phyloP scores from a whole-genome alignment of 495 filamentous ascomycete species.

The Ascobolus immersus region DNA sequence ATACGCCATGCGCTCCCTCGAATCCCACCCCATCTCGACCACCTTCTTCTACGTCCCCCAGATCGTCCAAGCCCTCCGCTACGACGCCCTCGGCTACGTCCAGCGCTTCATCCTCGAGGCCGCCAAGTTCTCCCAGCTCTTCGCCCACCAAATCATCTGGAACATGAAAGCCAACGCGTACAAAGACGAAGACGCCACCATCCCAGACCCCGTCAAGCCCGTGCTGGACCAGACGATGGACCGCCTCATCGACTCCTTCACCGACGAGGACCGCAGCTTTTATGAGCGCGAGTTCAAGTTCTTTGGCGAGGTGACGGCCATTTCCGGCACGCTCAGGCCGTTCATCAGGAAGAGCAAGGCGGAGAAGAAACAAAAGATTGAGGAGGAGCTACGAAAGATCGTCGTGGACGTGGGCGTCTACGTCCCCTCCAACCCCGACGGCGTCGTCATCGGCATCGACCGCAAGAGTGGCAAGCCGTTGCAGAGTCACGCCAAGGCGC shows the following conservation, averaged over 20 bases:
- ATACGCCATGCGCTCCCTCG: constrained; percentile 87
- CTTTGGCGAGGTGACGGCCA: constrained; percentile 86
- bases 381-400: constrained; percentile 91
- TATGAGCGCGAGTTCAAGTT: constrained; percentile 91
- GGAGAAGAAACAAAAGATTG: constrained; percentile 97
- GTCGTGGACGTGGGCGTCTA: constrained; percentile 93
- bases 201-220: constrained; percentile 79
- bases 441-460: constrained; percentile 90
- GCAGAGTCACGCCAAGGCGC: constrained; percentile 92
- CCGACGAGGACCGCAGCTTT: constrained; percentile 48
- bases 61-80: constrained; percentile 86
- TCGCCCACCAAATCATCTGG: constrained; percentile 99
- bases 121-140: constrained; percentile 80
- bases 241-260: constrained; percentile 60
- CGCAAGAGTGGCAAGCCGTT: constrained; percentile 90
- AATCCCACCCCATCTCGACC: constrained; percentile 78
- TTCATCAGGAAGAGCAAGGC: constrained; percentile 79
- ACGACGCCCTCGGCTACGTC: constrained; percentile 82
- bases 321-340: constrained; percentile 85
- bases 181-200: constrained; percentile 79
- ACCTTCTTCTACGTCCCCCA: constrained; percentile 98
- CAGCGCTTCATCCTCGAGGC: constrained; percentile 93
- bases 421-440: constrained; percentile 87
- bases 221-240: constrained; percentile 76
- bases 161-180: constrained; percentile 98